Evolutionary conservation across 164 flowering plant genomes (phyloP).

Genomic region (Chimonanthus salicifolius): DNA sequence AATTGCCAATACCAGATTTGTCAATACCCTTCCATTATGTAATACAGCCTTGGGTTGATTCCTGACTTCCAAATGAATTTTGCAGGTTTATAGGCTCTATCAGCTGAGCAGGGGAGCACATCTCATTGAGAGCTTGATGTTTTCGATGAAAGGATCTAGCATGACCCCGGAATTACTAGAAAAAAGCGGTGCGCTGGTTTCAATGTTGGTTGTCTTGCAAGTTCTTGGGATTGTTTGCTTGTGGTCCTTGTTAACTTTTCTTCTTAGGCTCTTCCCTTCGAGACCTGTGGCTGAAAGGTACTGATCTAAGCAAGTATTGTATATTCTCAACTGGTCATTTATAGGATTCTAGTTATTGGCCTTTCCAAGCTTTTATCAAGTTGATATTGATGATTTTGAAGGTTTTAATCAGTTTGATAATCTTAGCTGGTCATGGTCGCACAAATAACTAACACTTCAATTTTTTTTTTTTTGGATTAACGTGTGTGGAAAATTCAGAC

Average conservation of each 20-base stretch:
- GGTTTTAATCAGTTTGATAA: neutral
- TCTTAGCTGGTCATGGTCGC: no score
- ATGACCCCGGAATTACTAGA: constrained; percentile 39
- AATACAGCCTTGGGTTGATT: neutral
- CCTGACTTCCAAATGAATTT: constrained; percentile 11
- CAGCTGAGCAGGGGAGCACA: constrained; percentile 65
- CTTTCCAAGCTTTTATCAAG: neutral
- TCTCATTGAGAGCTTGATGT: constrained; percentile 56
- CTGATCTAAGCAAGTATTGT: constrained; percentile 23
- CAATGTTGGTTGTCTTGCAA: constrained; percentile 57
- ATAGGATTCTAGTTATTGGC: neutral
- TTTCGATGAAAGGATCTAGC: constrained; percentile 37
- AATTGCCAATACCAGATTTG: neutral
- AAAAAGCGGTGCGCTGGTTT: constrained; percentile 45
- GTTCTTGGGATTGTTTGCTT: constrained; percentile 67
- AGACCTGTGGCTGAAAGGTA: constrained; percentile 84
- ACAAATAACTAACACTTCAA: no score
- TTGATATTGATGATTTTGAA: neutral
- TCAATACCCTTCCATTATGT: neutral
- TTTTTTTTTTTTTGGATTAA: no score
- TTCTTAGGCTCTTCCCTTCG: constrained; percentile 85
- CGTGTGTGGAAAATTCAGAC: no score
- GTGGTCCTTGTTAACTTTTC: constrained; percentile 86
- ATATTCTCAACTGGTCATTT: constrained; percentile 5
- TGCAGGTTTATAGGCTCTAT: constrained; percentile 76